Evolutionary conservation across 106 monocot species (phyloP), one percentile per base, ranked within the genome.

Genomic region (Gastrodia elata): DNA sequence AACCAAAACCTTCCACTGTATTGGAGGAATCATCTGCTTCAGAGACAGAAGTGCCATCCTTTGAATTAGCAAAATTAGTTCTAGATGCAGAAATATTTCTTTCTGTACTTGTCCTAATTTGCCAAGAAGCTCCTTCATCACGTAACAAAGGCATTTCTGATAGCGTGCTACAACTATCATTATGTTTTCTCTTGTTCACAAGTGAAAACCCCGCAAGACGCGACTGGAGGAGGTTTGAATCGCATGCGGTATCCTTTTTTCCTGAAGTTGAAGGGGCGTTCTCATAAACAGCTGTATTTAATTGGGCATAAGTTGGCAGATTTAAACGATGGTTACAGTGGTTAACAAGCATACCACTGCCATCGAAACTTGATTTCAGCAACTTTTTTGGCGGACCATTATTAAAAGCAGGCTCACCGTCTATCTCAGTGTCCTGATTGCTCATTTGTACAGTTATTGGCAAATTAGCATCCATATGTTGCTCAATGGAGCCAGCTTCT

Each of bases 121-220:
- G 74, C 75, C 71, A 75, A 25, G 80, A 55, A 48, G 39, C 38
- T 36, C 22, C 69, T 59, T 56, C 77, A 79, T 83, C 87, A 71
- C 98, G 86, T 52, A 99, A 72, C 27, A 99, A n/a, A 65, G 98
- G 88, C 73, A 89, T 55, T 80, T 99, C 98, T 74, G 93, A 88
- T 52, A 93, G 75, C 24, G 83, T 44, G 77, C 44, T 71, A 30
- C 79, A 91, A 69, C 68, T 69, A 77, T 75, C 74, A 65, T 91
- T 93, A 77, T 84, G 74, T 55, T 91, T 93, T 79, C 91, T 87
- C 75, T 91, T 99, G 58, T 80, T 85, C 41, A 75, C 68, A 70
- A 80, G 68, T 37, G 86, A 52, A 80, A 88, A 93, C n/a, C 83
- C 91, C 36, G 72, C 70, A 48, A 99, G 79, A 80, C 85, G 85